Conservation (phyloP, 768 basidiomycete species). For the Auriculariales sp. region DNA sequence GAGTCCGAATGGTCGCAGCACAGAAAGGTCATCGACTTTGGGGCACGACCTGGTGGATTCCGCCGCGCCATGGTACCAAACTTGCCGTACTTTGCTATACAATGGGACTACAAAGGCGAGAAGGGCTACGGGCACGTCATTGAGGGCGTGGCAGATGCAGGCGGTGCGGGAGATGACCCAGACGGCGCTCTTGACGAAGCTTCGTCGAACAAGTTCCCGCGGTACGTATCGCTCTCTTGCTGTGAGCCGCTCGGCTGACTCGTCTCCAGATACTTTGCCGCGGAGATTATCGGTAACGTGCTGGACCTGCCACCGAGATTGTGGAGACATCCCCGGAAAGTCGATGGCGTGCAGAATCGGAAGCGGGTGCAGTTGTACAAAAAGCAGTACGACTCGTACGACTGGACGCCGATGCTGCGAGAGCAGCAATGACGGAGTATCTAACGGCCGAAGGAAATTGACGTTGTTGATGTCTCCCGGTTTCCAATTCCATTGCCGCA, state of each 20-base stretch:
- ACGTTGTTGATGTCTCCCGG: too few species aligned
- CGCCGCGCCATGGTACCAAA: conserved; percentile 91
- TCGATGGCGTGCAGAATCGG: conserved; percentile 57
- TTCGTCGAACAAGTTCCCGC: conserved; percentile 83
- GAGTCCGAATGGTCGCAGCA: conserved; percentile 98
- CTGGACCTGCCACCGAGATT: conserved; percentile 73
- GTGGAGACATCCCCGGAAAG: conserved; percentile 68
- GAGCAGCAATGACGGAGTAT: too few species aligned
- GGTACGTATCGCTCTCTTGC: conserved; percentile 27
- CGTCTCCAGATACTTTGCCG: conserved; percentile 69
- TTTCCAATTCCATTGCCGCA: too few species aligned
- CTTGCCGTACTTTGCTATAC: conserved; percentile 96
- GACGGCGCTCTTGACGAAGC: conserved; percentile 63
- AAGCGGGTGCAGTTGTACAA: conserved; percentile 57
- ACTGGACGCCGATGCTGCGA: conserved; percentile 64
- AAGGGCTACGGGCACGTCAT: conserved; percentile 98
- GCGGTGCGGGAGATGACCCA: conserved; percentile 40
- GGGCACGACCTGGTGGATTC: conserved; percentile 81
- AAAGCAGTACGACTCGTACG: conserved; percentile 60
- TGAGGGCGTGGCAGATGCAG: conserved; percentile 66
- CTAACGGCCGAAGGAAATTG: too few species aligned
- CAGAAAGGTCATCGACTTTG: conserved; percentile 92
- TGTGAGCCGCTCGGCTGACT: background rate
- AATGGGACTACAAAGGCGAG: conserved; percentile 95
- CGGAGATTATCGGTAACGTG: conserved; percentile 86